phyloP scores from a whole-genome alignment of 2,329 filamentous ascomycete genomes.

The Penicillium sp. region DNA sequence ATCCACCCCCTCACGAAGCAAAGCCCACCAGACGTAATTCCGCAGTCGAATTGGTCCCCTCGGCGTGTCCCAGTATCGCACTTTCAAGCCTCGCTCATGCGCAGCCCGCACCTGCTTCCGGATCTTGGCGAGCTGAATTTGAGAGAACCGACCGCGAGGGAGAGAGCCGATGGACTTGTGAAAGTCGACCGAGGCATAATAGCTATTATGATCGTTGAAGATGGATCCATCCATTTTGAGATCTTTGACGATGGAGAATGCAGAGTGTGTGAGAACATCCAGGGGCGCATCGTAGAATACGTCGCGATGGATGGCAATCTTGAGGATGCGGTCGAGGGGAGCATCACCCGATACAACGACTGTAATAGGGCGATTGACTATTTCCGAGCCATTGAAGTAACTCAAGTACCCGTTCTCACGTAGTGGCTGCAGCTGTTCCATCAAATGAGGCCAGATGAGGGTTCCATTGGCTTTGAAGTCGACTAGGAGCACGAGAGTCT shows the following conservation, averaged over 20 bases:
- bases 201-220: constrained; percentile 56
- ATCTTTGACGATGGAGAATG: neutral
- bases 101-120: constrained; percentile 46
- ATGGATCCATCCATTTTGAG: neutral
- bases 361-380: constrained; percentile 41
- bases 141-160: constrained; percentile 47
- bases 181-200: constrained; percentile 62
- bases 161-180: constrained; percentile 49
- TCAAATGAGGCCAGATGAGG: constrained; percentile 25
- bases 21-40: constrained; percentile 54
- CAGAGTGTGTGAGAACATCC: constrained; percentile 21
- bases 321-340: constrained; percentile 38
- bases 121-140: constrained; percentile 44
- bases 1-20: constrained; percentile 56
- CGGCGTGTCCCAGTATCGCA: constrained; percentile 59
- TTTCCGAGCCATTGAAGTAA: constrained; percentile 40
- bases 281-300: constrained; percentile 50
- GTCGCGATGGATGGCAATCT: constrained; percentile 42
- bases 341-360: constrained; percentile 48
- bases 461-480: constrained; percentile 62
- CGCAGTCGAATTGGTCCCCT: constrained; percentile 53
- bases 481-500: constrained; percentile 60
- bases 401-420: constrained; percentile 44
- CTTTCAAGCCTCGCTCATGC: constrained; percentile 52
- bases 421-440: constrained; percentile 39